Evolutionary conservation across 2,329 filamentous ascomycete genomes (phyloP).

Genomic region (Epichloe glyceriae): DNA sequence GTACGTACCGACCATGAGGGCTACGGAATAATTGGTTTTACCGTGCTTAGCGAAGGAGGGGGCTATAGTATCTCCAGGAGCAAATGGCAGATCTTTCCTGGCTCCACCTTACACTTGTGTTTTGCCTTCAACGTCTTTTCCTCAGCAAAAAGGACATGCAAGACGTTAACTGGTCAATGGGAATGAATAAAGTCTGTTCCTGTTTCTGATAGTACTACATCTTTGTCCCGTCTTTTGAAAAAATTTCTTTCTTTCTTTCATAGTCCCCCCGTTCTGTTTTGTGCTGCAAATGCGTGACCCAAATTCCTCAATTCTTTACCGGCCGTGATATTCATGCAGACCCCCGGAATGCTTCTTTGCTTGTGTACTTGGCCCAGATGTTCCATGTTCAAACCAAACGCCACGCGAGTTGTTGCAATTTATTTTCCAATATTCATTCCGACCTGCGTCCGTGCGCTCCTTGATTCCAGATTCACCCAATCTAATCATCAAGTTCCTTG

Average conservation of each 20-base stretch:
- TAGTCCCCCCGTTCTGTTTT: not conserved
- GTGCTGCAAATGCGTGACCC: not conserved
- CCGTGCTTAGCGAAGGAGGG: conserved; percentile 12
- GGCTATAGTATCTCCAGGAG: not conserved
- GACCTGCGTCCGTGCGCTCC: not conserved
- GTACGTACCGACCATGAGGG: conserved; percentile 20
- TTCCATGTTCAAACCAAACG: not conserved
- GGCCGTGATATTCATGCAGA: not conserved
- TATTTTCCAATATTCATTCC: not conserved
- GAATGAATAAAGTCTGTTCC: not conserved
- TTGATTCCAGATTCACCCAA: not conserved
- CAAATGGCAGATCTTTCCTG: not conserved
- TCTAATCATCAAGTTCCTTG: conserved; percentile 5
- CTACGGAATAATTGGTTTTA: conserved; percentile 10
- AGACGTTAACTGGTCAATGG: not conserved
- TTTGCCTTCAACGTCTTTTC: not conserved
- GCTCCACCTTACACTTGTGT: not conserved
- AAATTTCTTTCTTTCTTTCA: not conserved
- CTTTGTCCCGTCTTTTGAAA: not conserved
- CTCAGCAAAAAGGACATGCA: too few species aligned
- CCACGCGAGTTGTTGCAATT: not conserved
- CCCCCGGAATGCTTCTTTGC: not conserved
- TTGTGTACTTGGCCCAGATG: not conserved
- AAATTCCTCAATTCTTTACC: not conserved
- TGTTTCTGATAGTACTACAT: not conserved